Base-by-base conservation (phyloP, 768 basidiomycete species). In the Pulveroboletus sp. region DNA sequence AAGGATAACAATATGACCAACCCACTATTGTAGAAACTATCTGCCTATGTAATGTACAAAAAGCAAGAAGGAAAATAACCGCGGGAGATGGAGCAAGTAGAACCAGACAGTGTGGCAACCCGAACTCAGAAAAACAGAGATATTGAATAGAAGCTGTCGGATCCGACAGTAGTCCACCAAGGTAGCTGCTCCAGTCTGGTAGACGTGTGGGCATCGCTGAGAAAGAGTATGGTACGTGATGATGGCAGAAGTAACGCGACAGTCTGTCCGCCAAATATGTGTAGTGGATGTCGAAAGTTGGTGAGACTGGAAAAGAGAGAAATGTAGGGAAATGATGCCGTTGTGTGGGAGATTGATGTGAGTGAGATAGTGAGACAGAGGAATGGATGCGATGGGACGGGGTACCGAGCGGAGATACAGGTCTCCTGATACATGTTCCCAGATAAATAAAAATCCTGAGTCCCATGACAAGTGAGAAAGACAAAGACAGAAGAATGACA, bases 1-100 rank as follows among this genome's bases (percentile, higher is more conserved):
- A 75, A 72, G 59, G 72, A 81, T 80, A 81, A 80, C 72, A 72
- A 78, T 80, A 81, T 68, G 75, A 71, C 70, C 75, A 73, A 72
- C 73, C 75, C 73, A 77, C 72, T 75, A 72, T 64, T 66, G 71
- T 74, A 78, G 69, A 72, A 69, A 73, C 60, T 65, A 70, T 68
- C 67, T 73, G 71, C 69, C 61, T 64, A 69, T 71, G 68, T 70
- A 72, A 69, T 69, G 63, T 68, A 67, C 65, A 64, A 55, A 67
- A 56, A 62, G 49, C 58, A 52, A 61, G 50, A 63, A 39, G 61
- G 33, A 54, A 49, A 37, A 41, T 43, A 57, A 57, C 39, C 56
- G 42, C 35, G 38, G 38, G 49, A 64, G 55, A 66, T 63, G 34
- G 41, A 62, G 60, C 66, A 60, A 38, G 50, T 42, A 60, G 45